Base-by-base conservation (phyloP, 495 filamentous ascomycete genomes). In the Trichoderma parareesei region DNA sequence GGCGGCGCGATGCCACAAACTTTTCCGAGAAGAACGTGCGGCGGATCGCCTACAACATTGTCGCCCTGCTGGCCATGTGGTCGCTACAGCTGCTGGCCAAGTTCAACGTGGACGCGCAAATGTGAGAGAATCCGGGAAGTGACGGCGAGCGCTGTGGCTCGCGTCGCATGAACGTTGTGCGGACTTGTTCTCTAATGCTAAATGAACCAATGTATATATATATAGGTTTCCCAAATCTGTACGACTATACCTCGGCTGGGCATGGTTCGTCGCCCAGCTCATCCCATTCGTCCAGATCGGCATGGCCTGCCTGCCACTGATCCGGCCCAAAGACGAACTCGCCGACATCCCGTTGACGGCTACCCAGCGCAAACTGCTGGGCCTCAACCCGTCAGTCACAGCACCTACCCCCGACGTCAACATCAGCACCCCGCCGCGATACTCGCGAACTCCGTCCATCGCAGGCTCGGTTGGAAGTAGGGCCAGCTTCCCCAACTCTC, bases 331-430 rank as follows among this genome's bases (percentile, higher is more conserved):
- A 64, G 92, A 96, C 73, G 84, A 93, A 66, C 81, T 97, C 65
- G 79, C 86, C 68, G 93, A 98, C 73, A 95, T 98, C 60, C 86
- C 94, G 66, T 82, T 98, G 62, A 97, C 92, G 5, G 91, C 94
- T 33, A 87, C 87, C 13, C 94, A 98, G 74, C 89, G 94, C 48
- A 80, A 84, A 62, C 84, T 96, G 18, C 82, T 98, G 20, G 92
- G 93, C 11, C 85, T 98, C 10, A 83, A 89, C 62, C 90, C 91
- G 6, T 87, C 80, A 49, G 78, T 82, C 3, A 77, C 80, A n/a
- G 82, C 89, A 3, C 76, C 82, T 4, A 92, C 90, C 0, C 87
- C 90, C 0, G 77, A 77, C 59, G 78, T 81, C 7, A 81, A 83
- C 13, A 93, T 88, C 73, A 83, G 88, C 69, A 97, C 93, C 0